Evolutionary conservation across 805 yeast species (phyloP).

Genomic region (Cyberlindnera xishuangbannaensis): DNA sequence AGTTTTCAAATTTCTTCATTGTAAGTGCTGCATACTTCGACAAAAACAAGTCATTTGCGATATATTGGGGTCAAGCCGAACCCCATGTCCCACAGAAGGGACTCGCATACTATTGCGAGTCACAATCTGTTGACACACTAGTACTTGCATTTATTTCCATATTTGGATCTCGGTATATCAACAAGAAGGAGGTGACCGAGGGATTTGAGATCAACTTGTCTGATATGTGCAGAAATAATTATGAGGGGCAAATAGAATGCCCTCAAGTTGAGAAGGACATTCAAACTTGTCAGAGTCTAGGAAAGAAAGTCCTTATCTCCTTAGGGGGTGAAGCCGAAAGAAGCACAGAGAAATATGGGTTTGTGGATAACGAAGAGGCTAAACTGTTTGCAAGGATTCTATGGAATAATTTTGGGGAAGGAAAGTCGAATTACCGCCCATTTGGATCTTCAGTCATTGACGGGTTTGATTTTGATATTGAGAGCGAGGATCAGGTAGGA

Average conservation of each 20-base stretch:
- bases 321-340: constrained; percentile 66
- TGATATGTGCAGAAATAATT: constrained; percentile 34
- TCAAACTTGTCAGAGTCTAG: constrained; percentile 66
- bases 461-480: constrained; percentile 93
- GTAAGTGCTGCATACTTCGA: constrained; percentile 4
- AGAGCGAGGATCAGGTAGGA: constrained; percentile 58
- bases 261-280: constrained; percentile 63
- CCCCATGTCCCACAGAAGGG: constrained; percentile 39
- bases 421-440: constrained; percentile 41
- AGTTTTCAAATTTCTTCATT: too few species aligned
- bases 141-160: constrained; percentile 53
- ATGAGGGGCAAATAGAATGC: constrained; percentile 35
- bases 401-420: constrained; percentile 61
- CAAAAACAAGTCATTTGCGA: constrained; percentile 34
- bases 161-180: constrained; percentile 13
- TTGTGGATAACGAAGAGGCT: constrained; percentile 74
- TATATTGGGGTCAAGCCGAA: constrained; percentile 76
- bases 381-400: constrained; percentile 48
- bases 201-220: constrained; percentile 48
- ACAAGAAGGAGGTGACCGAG: constrained; percentile 4
- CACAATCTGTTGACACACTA: constrained; percentile 64
- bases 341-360: constrained; percentile 57
- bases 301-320: constrained; percentile 72
- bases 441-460: constrained; percentile 75
- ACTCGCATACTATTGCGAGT: constrained; percentile 52